Evolutionary conservation across 106 monocot species (phyloP).

Genomic region (Acanthochlamys bracteata): DNA sequence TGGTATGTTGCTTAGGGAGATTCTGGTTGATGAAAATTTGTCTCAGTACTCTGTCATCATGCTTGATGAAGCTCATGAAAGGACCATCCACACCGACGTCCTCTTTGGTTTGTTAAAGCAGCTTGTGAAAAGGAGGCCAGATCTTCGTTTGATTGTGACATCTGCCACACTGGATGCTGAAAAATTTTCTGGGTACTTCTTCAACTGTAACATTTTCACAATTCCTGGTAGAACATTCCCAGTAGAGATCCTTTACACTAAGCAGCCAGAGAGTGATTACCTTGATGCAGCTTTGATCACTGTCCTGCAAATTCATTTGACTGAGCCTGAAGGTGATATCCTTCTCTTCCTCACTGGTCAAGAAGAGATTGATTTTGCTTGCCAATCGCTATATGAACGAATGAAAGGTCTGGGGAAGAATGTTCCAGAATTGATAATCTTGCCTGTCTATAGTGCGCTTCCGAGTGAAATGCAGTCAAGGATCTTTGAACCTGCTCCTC

Average conservation of each 20-base stretch:
- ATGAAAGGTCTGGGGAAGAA: conserved; percentile 93
- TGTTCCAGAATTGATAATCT: conserved; percentile 88
- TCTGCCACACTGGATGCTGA: conserved; percentile 94
- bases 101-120: conserved; percentile 88
- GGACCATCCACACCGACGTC: conserved; percentile 89
- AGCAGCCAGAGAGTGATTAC: conserved; percentile 90
- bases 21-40: conserved; percentile 80
- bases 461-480: conserved; percentile 97
- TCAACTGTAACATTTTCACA: conserved; percentile 87
- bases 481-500: conserved; percentile 86
- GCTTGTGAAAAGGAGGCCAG: conserved; percentile 64
- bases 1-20: conserved; percentile 91
- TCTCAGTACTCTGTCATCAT: conserved; percentile 92
- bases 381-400: conserved; percentile 88
- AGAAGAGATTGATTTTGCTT: conserved; percentile 94
- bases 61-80: conserved; percentile 98
- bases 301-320: conserved; percentile 87
- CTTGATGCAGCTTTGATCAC: conserved; percentile 91
- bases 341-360: conserved; percentile 94
- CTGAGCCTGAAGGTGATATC: conserved; percentile 91
- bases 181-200: conserved; percentile 95
- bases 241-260: conserved; percentile 88
- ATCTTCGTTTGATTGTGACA: conserved; percentile 80
- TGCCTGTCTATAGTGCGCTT: conserved; percentile 96
- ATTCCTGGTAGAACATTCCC: conserved; percentile 95